Conservation (phyloP, 2,329 filamentous ascomycete species). For the Talaromyces amestolkiae region DNA sequence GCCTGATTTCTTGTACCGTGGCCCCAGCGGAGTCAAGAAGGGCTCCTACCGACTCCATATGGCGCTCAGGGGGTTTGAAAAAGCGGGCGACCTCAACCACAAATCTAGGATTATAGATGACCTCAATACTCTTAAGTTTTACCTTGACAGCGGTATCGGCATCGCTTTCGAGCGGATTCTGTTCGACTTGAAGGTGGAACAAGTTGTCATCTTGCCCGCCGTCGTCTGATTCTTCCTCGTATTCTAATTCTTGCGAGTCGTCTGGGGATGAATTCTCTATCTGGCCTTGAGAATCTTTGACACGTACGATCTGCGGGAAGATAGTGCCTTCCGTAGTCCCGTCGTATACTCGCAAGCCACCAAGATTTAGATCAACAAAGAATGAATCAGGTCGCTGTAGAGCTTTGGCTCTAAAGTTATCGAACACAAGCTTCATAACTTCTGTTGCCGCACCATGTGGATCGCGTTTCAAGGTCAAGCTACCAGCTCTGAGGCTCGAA, state of each 20-base stretch:
- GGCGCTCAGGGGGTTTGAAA: constrained; percentile 91
- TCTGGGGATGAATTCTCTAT: constrained; percentile 35
- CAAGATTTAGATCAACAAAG: constrained; percentile 82
- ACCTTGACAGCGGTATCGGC: constrained; percentile 87
- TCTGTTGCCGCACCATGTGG: constrained; percentile 75
- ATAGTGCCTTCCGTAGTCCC: constrained; percentile 88
- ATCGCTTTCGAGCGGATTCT: constrained; percentile 88
- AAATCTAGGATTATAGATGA: constrained; percentile 96
- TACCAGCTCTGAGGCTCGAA: constrained; percentile 88
- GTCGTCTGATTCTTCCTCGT: constrained; percentile 41
- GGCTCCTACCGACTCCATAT: constrained; percentile 97
- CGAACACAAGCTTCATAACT: constrained; percentile 87
- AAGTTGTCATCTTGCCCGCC: constrained; percentile 67
- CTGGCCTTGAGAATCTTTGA: constrained; percentile 76
- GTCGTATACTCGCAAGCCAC: constrained; percentile 90
- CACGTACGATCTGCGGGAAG: constrained; percentile 90
- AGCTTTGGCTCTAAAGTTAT: constrained; percentile 87
- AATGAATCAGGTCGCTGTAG: constrained; percentile 88
- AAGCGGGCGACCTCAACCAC: constrained; percentile 88
- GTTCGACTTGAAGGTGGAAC: constrained; percentile 88
- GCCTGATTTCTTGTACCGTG: constrained; percentile 88
- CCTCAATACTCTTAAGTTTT: constrained; percentile 91
- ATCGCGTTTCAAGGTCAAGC: constrained; percentile 87
- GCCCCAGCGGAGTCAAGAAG: constrained; percentile 94
- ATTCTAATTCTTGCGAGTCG: constrained; percentile 41